A percentile compares a stretch with the other conserved stretches of the same genome.
These are phyloP conservation scores for Paraconiothyrium sp. DNA, from an alignment of 2,329 filamentous ascomycete species.

Conservation along the genomic window DNA sequence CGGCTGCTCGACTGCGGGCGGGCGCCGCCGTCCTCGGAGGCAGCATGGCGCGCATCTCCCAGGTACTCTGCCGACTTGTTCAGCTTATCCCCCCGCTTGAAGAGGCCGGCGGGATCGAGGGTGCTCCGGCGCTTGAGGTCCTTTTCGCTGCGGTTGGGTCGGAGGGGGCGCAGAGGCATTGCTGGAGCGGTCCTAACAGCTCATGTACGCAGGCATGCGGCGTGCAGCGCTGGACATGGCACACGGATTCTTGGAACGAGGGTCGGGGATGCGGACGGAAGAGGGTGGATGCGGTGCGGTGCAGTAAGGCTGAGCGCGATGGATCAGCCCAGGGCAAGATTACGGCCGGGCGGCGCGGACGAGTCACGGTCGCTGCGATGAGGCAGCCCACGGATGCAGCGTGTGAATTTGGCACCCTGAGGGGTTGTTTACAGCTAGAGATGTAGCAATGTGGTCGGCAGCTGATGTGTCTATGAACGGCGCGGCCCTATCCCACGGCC, in stretches of 20 bases:
- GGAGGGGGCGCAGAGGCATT: constrained; percentile 53
- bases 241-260: constrained; percentile 24
- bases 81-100: constrained; percentile 46
- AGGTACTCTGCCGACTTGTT: constrained; percentile 40
- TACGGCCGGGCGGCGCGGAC: not conserved
- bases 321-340: constrained; percentile 25
- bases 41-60: constrained; percentile 36
- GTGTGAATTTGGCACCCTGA: not conserved
- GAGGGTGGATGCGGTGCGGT: constrained; percentile 22
- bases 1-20: constrained; percentile 39
- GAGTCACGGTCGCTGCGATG: not conserved
- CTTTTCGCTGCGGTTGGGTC: constrained; percentile 50
- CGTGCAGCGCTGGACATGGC: constrained; percentile 45
- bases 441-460: not conserved
- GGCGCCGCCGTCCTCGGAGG: constrained; percentile 44
- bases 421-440: not conserved
- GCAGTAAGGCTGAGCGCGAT: constrained; percentile 29
- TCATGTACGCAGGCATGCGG: constrained; percentile 46
- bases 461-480: constrained; percentile 6
- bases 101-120: constrained; percentile 51
- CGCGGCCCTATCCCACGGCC: not conserved
- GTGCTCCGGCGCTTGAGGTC: constrained; percentile 57
- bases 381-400: not conserved
- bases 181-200: constrained; percentile 39
- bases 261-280: constrained; percentile 19